A percentile compares a stretch with the other conserved stretches of the same genome.
These are phyloP conservation scores for Amniculicola lignicola DNA, from an alignment of 495 filamentous ascomycete genomes.

Conservation along the genomic window DNA sequence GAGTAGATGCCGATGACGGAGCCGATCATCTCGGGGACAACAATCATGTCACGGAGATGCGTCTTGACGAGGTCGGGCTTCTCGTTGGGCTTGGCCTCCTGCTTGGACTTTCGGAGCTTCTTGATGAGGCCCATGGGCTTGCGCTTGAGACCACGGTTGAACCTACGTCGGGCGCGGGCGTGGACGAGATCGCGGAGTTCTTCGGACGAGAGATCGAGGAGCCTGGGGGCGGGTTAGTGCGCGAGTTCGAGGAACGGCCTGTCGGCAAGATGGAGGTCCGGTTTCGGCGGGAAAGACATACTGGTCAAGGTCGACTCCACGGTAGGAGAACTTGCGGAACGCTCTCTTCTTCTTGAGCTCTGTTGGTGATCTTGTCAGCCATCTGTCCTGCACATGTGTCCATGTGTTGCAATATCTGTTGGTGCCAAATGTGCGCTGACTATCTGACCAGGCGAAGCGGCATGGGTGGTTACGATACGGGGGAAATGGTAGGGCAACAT, in stretches of 20 bases:
- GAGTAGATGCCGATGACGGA: slow-evolving; percentile 98
- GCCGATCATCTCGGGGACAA: slow-evolving; percentile 99
- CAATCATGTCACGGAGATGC: slow-evolving; percentile 98
- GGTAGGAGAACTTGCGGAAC: slow-evolving; percentile 99
- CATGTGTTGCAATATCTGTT: too few species aligned
- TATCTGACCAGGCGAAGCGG: too few species aligned
- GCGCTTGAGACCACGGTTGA: slow-evolving; percentile 99
- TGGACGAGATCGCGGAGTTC: slow-evolving; percentile 99
- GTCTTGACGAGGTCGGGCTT: slow-evolving; percentile 99
- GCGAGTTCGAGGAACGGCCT: too few species aligned
- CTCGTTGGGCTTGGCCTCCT: slow-evolving; percentile 99
- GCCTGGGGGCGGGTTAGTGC: slow-evolving; percentile 60
- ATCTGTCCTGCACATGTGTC: too few species aligned
- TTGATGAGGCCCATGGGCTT: slow-evolving; percentile 99
- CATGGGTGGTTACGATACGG: too few species aligned
- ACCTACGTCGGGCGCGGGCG: slow-evolving; percentile 94
- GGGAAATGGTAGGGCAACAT: neutral
- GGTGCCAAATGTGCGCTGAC: too few species aligned
- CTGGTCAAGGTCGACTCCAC: slow-evolving; percentile 98
- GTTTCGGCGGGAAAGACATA: slow-evolving; percentile 53
- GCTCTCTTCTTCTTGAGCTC: slow-evolving; percentile 99
- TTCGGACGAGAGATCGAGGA: slow-evolving; percentile 97
- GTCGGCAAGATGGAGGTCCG: neutral
- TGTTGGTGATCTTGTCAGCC: slow-evolving; percentile 49
- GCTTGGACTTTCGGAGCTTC: slow-evolving; percentile 99